Percentiles rank a stretch among this genome's conserved stretches.
Conservation (phyloP, 352 stramenopile genomes). For the Pythium coloratum region DNA sequence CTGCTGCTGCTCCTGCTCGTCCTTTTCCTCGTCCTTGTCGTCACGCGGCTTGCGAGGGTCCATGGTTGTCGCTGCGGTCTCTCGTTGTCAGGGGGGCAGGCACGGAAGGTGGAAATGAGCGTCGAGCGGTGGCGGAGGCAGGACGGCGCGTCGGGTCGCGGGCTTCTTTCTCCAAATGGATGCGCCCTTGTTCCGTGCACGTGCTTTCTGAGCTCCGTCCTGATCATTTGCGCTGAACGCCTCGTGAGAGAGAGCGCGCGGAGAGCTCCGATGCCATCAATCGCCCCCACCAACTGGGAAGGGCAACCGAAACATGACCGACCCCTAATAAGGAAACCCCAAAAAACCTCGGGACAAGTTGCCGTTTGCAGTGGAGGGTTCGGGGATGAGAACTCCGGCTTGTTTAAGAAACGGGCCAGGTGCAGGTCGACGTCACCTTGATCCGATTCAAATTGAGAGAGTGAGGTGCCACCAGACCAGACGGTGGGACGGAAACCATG, state of each 20-base stretch:
- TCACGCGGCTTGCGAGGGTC: conserved; percentile 25
- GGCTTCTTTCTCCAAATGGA: conserved; percentile 30
- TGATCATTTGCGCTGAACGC: conserved; percentile 12
- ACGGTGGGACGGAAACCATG: background rate
- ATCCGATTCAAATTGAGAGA: background rate
- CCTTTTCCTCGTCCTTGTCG: conserved; percentile 26
- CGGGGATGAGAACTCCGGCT: conserved; percentile 9
- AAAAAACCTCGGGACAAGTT: conserved; percentile 10
- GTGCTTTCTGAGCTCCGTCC: conserved; percentile 17
- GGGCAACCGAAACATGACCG: conserved; percentile 1
- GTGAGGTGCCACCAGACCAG: background rate
- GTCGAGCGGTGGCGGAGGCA: background rate
- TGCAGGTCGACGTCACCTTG: background rate
- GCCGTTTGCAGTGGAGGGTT: background rate
- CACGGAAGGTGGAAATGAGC: background rate
- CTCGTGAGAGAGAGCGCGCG: conserved; percentile 8
- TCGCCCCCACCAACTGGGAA: conserved; percentile 16
- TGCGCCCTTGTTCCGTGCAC: conserved; percentile 15
- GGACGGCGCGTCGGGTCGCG: background rate
- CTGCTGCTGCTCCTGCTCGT: conserved; percentile 27
- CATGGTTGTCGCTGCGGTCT: conserved; percentile 13
- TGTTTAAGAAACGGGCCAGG: conserved; percentile 4
- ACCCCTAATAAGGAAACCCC: background rate
- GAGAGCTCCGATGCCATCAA: conserved; percentile 26
- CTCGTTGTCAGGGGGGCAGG: background rate